phyloP scores from a whole-genome alignment of 495 filamentous ascomycete species.

The Amphirosellinia nigrospora region DNA sequence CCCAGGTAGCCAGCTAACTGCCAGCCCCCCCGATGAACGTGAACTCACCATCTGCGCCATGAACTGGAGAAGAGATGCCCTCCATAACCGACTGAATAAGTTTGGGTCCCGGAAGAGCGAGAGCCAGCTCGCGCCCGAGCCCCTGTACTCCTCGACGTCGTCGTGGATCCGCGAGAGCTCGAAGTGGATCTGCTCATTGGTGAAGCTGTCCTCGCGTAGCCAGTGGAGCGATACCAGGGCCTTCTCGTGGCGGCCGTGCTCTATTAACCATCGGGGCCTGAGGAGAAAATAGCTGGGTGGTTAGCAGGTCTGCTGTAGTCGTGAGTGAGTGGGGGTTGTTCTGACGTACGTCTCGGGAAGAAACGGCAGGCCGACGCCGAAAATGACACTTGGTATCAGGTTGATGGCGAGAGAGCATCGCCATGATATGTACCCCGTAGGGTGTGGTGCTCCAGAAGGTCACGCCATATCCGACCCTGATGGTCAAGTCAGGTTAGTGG shows the following conservation, averaged over 20 bases:
- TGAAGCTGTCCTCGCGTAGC: constrained; percentile 52
- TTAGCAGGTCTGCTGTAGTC: neutral
- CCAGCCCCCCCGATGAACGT: too few species aligned
- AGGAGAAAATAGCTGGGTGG: neutral
- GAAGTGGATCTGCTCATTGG: constrained; percentile 39
- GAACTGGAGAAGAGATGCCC: constrained; percentile 57
- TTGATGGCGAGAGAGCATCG: constrained; percentile 52
- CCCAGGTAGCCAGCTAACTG: neutral
- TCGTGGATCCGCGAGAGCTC: constrained; percentile 48
- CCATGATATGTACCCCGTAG: constrained; percentile 49
- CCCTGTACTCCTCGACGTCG: constrained; percentile 42
- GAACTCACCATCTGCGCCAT: constrained; percentile 51
- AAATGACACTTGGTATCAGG: constrained; percentile 52
- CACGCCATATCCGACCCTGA: constrained; percentile 52
- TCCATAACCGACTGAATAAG: constrained; percentile 51
- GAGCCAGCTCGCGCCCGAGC: constrained; percentile 42
- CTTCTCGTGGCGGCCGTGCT: constrained; percentile 45
- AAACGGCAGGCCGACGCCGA: constrained; percentile 53
- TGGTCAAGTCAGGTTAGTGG: neutral
- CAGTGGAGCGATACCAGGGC: constrained; percentile 49
- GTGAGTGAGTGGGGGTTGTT: neutral
- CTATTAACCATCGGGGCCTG: constrained; percentile 58
- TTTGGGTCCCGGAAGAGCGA: constrained; percentile 47
- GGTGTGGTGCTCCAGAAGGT: constrained; percentile 47
- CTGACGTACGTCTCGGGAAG: constrained; percentile 55